phyloP scores from a whole-genome alignment of 1,139 yeast genomes.

The Hyphopichia wangnamkhiaoensis region DNA sequence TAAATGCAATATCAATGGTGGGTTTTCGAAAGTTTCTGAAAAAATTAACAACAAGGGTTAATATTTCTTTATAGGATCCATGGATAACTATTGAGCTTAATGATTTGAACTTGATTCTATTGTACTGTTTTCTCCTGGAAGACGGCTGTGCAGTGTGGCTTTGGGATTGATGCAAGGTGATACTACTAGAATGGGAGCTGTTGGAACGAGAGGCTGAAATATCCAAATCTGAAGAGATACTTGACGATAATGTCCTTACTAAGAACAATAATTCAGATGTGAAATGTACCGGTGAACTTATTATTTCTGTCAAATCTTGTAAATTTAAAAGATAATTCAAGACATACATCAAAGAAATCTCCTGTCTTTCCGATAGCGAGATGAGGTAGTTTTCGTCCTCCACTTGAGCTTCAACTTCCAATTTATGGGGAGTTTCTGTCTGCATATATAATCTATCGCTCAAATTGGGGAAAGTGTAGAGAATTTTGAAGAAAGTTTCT shows the following conservation, averaged over 20 bases:
- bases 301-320: conserved; percentile 20
- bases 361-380: conserved; percentile 29
- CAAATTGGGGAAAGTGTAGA: conserved; percentile 29
- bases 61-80: conserved; percentile 39
- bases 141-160: background rate
- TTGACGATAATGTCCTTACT: conserved; percentile 19
- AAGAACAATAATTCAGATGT: conserved; percentile 23
- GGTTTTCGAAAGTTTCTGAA: conserved; percentile 15
- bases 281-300: conserved; percentile 18
- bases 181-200: conserved; percentile 19
- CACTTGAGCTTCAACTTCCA: background rate
- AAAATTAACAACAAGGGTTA: conserved; percentile 23
- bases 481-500: conserved; percentile 25
- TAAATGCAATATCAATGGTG: conserved; percentile 9
- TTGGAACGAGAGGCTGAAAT: conserved; percentile 25
- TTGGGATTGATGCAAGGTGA: background rate
- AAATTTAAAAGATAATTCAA: conserved; percentile 27
- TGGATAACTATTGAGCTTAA: conserved; percentile 27
- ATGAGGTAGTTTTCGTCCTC: background rate
- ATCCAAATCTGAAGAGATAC: conserved; percentile 28
- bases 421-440: background rate
- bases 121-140: conserved; percentile 2
- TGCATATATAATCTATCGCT: conserved; percentile 4
- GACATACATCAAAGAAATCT: conserved; percentile 32
- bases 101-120: conserved; percentile 17